phyloP scores from a whole-genome alignment of 2,329 filamentous ascomycete genomes.

The Colletotrichum sp. region DNA sequence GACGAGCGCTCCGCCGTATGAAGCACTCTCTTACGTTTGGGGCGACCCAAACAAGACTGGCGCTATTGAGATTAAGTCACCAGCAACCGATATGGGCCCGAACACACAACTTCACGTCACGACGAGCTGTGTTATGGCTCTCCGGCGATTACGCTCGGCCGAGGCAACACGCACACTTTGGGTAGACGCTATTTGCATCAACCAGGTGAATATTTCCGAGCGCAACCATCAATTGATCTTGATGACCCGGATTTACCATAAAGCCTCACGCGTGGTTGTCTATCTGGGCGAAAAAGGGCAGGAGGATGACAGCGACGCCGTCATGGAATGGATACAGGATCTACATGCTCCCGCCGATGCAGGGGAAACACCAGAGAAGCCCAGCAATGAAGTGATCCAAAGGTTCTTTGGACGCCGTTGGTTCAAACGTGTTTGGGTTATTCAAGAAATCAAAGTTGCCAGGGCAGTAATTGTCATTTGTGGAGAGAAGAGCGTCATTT shows the following conservation, averaged over 20 bases:
- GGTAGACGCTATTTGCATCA: background rate
- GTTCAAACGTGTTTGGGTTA: too few species aligned
- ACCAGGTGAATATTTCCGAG: background rate
- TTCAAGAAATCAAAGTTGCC: too few species aligned
- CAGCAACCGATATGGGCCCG: rapidly evolving
- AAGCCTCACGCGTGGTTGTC: too few species aligned
- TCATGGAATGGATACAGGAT: background rate
- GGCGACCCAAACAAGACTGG: background rate
- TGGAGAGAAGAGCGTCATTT: too few species aligned
- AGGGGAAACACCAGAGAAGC: too few species aligned
- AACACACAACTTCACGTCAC: background rate
- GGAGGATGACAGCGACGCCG: too few species aligned
- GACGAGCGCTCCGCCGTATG: too few species aligned
- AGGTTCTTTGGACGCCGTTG: too few species aligned
- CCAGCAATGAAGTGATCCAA: too few species aligned
- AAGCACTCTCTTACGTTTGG: background rate
- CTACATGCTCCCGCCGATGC: too few species aligned
- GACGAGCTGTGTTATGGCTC: rapidly evolving
- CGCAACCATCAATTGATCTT: background rate
- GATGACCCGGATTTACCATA: background rate
- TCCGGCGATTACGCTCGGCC: background rate
- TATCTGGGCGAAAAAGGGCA: too few species aligned
- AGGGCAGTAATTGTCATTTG: too few species aligned
- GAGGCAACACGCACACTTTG: background rate
- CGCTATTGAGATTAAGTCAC: rapidly evolving